Base-by-base conservation (phyloP, 2,329 filamentous ascomycete species). In the Purpureocillium lavendulum region DNA sequence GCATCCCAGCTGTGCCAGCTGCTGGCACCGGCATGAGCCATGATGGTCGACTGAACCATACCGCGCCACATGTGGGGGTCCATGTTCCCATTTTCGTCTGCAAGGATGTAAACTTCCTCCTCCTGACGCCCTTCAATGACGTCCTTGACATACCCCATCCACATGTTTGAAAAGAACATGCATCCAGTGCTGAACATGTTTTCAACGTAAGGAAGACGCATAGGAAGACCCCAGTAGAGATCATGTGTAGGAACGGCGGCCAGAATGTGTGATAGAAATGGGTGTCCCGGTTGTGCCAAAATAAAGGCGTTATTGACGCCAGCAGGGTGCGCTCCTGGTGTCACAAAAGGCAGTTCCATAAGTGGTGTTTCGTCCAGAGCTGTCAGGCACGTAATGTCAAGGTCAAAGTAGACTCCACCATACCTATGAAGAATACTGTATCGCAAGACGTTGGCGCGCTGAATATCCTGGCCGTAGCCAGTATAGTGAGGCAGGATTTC, bases 151-250 rank as follows among this genome's bases (percentile, higher is more conserved):
- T 51, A 52, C 10, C 32, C 26, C 47, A 52, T 52, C 49, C 49
- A 52, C 36, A 45, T 40, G 42, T 51, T 51, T 36, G 49, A 49
- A 40, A 44, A 52, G 43, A 47, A 52, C 49, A 52, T 52, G 42
- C 49, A 52, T 26, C 48, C 48, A 8, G 49, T 47, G 48, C 49
- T 52, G 16, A 52, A 33, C 49, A 52, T 52, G 45, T 51, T 51
- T 35, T 52, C 49, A 30, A 52, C 43, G 36, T 51, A 52, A 10
- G 49, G 48, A 4, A 51, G 45, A 16, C 49, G 48, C 42, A 52
- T 47, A 11, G 47, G 45, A 35, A 50, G 40, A n/a, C 41, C 43
- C 49, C 49, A 51, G 32, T 39, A 43, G 36, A 50, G 38, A 35
- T 51, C 45, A 32, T 51, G 48, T 30, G 38, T 40, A 11, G 49